Conservation (phyloP, 176 grass and related monocot genomes). For the Aegilops tauschii region DNA sequence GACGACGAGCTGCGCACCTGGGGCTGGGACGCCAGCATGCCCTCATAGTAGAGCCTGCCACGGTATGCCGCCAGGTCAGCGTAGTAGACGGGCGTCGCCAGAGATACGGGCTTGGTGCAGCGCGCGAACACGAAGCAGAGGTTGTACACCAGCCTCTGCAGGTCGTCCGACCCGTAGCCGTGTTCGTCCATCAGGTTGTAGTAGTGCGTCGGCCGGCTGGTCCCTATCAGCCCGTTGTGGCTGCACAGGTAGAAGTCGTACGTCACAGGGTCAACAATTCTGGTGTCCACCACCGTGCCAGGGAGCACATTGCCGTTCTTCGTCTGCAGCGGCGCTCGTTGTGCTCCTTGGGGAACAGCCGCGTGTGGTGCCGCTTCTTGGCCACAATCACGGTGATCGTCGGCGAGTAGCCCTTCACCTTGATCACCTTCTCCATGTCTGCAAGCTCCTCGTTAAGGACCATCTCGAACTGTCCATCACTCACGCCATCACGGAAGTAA, state of each 20-base stretch:
- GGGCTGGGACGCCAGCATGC: constrained; percentile 27
- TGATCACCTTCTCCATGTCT: constrained; percentile 42
- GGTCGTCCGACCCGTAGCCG: constrained; percentile 44
- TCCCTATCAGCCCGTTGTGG: constrained; percentile 50
- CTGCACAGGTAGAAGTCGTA: constrained; percentile 73
- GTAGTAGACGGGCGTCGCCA: constrained; percentile 62
- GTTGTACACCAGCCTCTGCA: constrained; percentile 59
- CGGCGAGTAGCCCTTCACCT: constrained; percentile 40
- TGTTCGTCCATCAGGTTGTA: constrained; percentile 54
- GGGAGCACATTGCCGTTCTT: constrained; percentile 47
- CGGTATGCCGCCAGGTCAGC: constrained; percentile 60
- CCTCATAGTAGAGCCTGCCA: constrained; percentile 55
- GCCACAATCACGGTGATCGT: constrained; percentile 60
- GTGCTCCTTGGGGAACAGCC: constrained; percentile 49
- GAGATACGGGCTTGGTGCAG: constrained; percentile 64
- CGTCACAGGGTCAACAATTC: constrained; percentile 40
- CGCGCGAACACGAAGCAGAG: constrained; percentile 64
- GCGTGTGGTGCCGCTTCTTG: constrained; percentile 62
- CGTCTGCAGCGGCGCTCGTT: neutral
- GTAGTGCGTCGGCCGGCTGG: constrained; percentile 66
- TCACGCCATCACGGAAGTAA: constrained; percentile 73
- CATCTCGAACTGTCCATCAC: constrained; percentile 66
- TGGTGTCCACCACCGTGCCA: constrained; percentile 63
- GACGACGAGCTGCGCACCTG: neutral
- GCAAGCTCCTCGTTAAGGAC: constrained; percentile 64